Evolutionary conservation across 768 basidiomycete species (phyloP).

Genomic region (Melanogaster broomeanus): DNA sequence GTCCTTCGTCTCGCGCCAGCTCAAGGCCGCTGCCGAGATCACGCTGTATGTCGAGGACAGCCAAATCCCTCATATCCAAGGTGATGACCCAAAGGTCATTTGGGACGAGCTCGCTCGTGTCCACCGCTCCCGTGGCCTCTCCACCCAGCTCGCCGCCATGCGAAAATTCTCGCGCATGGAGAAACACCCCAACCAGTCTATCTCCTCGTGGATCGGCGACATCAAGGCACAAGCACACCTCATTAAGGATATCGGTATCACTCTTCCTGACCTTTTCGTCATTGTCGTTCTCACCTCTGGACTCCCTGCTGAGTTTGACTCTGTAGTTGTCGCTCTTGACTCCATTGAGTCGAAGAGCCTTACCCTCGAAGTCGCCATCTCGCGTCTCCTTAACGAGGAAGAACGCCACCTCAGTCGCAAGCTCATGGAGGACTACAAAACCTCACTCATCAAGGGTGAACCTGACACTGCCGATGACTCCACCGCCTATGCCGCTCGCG

Average conservation of each 20-base stretch:
- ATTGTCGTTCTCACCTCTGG: conserved; percentile 31
- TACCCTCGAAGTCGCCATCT: conserved; percentile 28
- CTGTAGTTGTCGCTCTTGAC: conserved; percentile 34
- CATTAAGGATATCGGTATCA: not conserved
- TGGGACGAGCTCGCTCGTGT: not conserved
- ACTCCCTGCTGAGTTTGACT: conserved; percentile 24
- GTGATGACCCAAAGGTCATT: not conserved
- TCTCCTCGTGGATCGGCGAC: not conserved
- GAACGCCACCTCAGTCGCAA: conserved; percentile 10
- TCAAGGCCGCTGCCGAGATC: not conserved
- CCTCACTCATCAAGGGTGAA: not conserved
- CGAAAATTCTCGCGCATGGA: conserved; percentile 1
- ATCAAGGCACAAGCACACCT: not conserved
- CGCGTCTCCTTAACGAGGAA: conserved; percentile 36
- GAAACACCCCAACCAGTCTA: not conserved
- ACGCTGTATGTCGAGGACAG: not conserved
- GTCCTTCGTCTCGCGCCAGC: not conserved
- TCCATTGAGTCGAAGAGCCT: conserved; percentile 22
- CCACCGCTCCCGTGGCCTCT: not conserved
- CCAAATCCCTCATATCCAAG: not conserved
- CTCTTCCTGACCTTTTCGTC: conserved; percentile 1
- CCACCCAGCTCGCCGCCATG: conserved; percentile 1
- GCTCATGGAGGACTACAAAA: not conserved
- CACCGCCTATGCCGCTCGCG: not conserved
- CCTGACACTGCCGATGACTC: not conserved